Evolutionary conservation across 768 basidiomycete species (phyloP), one percentile per base, ranked within the genome.

Genomic region (Leccinum uliginosum): DNA sequence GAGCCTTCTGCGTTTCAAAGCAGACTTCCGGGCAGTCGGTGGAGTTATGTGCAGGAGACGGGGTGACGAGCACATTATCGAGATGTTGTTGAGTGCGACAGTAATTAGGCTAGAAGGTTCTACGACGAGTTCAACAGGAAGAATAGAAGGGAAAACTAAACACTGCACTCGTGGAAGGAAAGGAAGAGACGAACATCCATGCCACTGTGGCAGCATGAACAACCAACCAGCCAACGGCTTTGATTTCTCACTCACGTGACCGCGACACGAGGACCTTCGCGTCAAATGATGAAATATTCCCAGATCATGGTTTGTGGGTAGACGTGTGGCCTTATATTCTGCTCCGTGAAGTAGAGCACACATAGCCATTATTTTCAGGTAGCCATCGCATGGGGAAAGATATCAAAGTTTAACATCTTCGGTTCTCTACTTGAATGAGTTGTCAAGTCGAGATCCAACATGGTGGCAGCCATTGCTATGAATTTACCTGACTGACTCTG

Each of bases 171-270:
- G 35, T 38, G 35, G 35, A 38, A 38, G 35, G 17, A 44, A 43
- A 35, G 55, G 35, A 30, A 26, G 54, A 9, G 50, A 1, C 15
- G 26, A 30, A 26, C 24, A 5, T 34, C 24, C 40, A 4, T 3
- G 10, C n/a, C 27, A 29, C 24, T 10, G 21, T n/a, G n/a, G n/a
- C n/a, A n/a, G 32, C 30, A 26, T 10, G 35, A 7, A 43, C 24
- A 30, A 35, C 34, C 35, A n/a, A 44, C 50, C 48, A 21, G 32
- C 40, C 23, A 32, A 14, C 4, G n/a, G 27, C 12, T 43, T 51
- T 67, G 68, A 70, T 66, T 70, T 70, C 46, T 26, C 19, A 26
- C 48, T 52, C 67, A 68, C 68, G 61, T 68, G 67, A 68, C 26
- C 54, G 59, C 51, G 67, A 59, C 68, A 58, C 66, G 65, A 60